Base-by-base conservation (phyloP, 1,284 basidiomycete species). In the Golubevia sp. region DNA sequence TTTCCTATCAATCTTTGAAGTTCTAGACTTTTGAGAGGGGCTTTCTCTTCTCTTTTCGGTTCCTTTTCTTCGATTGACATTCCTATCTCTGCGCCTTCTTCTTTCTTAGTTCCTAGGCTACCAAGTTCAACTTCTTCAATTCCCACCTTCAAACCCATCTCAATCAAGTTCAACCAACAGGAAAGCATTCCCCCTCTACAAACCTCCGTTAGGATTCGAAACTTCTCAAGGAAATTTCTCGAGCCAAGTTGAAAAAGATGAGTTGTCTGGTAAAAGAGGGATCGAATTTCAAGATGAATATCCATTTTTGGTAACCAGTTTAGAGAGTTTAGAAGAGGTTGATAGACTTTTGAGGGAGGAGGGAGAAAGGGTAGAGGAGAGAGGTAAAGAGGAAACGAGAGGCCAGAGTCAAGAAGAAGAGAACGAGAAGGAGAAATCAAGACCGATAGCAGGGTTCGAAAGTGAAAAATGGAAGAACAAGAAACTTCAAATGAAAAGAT, bases 221-320 rank as follows among this genome's bases (percentile, higher is more conserved):
- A 63, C 30, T 11, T 34, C 30, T 34, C 30, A 70, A 30, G n/a
- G 49, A 2, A 0, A 18, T 1, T 2, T 24, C 0, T 65, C 62
- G 68, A 55, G 55, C 0, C 18, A 5, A 1, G 0, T 0, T 1
- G 67, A 69, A 48, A 27, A 49, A 1, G 23, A 18, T 1, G 69
- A 69, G 55, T 38, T 77, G 13, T 13, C 67, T 11, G 58, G 64
- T 2, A 62, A 58, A 26, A 62, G 67, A 11, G 68, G 68, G 0
- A 64, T 77, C 30, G 73, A 75, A 48, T 77, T 76, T 30, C 71
- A 74, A 48, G 73, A 77, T 56, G 71, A 73, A 30, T 77, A 77
- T 52, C 75, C 75, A 2, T 66, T 77, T 0, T 63, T 76, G 2
- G 60, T 77, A 18, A 62, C 75, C 3, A 73, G 68, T 13, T 25